A percentile compares a stretch with the other conserved stretches of the same genome.
phyloP scores from a whole-genome alignment of 805 yeast species.

The Suhomyces kilbournensis region DNA sequence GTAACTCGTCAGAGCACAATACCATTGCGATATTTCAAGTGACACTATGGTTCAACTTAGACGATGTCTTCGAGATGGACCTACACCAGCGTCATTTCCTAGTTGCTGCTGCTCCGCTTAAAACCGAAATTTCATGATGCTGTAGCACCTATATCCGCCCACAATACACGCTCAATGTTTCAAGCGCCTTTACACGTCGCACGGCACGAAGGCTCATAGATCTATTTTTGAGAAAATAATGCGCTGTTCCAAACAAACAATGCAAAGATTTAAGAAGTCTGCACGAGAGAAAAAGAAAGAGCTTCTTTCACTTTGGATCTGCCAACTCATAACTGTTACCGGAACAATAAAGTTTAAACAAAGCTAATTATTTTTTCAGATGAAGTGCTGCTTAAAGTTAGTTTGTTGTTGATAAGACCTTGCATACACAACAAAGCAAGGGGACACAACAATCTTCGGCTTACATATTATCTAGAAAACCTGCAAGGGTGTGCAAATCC shows the following conservation, averaged over 20 bases:
- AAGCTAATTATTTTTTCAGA: not conserved
- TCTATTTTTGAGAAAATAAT: not conserved
- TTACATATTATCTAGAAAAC: not conserved
- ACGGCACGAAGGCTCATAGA: not conserved
- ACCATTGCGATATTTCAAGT: not conserved
- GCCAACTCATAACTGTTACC: not conserved
- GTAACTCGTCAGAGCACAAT: not conserved
- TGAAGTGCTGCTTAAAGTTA: not conserved
- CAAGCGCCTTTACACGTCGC: not conserved
- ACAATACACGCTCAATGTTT: not conserved
- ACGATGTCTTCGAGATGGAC: not conserved
- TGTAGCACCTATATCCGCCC: conserved; percentile 1
- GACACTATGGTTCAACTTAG: not conserved
- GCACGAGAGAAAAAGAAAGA: not conserved
- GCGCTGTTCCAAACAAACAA: not conserved
- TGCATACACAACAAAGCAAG: not conserved
- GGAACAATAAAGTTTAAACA: not conserved
- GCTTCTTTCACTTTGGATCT: not conserved
- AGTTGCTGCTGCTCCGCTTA: not conserved
- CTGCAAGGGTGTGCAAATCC: not conserved
- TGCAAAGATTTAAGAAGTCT: not conserved
- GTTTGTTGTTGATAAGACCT: not conserved
- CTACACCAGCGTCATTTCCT: not conserved
- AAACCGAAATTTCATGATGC: not conserved
- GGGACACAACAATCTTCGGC: not conserved